phyloP scores from a whole-genome alignment of 139 green algal species.

The Chlorella sp. region DNA sequence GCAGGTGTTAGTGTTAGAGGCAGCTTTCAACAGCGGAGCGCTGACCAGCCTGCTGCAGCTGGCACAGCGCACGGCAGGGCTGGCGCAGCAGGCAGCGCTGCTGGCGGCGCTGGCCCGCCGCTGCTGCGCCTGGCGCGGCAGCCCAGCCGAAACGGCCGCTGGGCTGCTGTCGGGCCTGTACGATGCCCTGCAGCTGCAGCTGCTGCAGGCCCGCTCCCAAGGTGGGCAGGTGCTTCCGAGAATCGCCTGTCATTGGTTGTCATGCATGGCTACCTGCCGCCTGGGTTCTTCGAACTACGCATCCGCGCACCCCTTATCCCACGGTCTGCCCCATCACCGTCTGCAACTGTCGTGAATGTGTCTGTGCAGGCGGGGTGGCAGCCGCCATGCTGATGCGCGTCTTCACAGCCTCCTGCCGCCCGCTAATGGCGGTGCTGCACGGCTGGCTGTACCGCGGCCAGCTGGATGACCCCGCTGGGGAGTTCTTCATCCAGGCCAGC shows the following conservation, averaged over 20 bases:
- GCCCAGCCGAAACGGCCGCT: slow-evolving; percentile 24
- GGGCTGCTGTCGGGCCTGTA: slow-evolving; percentile 40
- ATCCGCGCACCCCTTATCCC: no score
- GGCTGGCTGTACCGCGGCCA: slow-evolving; percentile 48
- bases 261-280: not conserved
- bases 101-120: not conserved
- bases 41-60: slow-evolving; percentile 30
- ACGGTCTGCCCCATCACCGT: no score
- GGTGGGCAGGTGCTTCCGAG: slow-evolving; percentile 9
- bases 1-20: slow-evolving; percentile 41
- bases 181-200: slow-evolving; percentile 15
- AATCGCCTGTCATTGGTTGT: no score
- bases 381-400: slow-evolving; percentile 31
- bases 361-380: slow-evolving; percentile 22
- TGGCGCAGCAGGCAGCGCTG: slow-evolving; percentile 19
- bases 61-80: slow-evolving; percentile 3
- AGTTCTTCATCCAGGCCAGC: slow-evolving; percentile 33
- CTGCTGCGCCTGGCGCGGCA: slow-evolving; percentile 32
- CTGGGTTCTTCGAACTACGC: no score
- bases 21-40: not conserved
- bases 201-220: slow-evolving; percentile 31
- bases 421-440: slow-evolving; percentile 39
- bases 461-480: slow-evolving; percentile 6
- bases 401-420: slow-evolving; percentile 31
- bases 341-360: no score